Evolutionary conservation across 805 yeast genomes (phyloP).

Genomic region (Spathaspora boniae): DNA sequence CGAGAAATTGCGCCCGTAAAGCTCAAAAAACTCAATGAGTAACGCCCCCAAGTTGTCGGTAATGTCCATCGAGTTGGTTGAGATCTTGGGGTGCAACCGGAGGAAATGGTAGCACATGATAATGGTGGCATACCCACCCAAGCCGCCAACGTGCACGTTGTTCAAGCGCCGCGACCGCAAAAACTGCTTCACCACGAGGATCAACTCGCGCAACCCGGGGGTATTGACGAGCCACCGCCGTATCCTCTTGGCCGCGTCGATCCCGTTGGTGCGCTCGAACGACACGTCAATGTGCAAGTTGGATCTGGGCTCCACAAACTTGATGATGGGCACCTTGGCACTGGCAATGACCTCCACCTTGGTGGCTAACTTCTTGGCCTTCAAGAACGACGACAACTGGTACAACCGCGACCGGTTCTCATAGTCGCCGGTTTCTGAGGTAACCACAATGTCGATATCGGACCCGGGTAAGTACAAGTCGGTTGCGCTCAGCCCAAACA

Average conservation of each 20-base stretch:
- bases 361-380: constrained; percentile 58
- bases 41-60: constrained; percentile 79
- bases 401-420: constrained; percentile 66
- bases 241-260: constrained; percentile 77
- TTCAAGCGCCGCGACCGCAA: constrained; percentile 72
- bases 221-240: constrained; percentile 67
- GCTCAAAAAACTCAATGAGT: constrained; percentile 85
- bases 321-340: constrained; percentile 92
- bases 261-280: constrained; percentile 79
- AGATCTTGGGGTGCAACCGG: constrained; percentile 71
- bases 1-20: constrained; percentile 86
- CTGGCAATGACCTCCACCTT: constrained; percentile 81
- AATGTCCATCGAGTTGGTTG: constrained; percentile 63
- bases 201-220: constrained; percentile 81
- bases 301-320: constrained; percentile 72
- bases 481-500: constrained; percentile 93
- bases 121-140: constrained; percentile 93
- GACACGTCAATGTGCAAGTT: constrained; percentile 83
- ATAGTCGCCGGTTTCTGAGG: constrained; percentile 55
- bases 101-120: constrained; percentile 80
- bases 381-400: constrained; percentile 66
- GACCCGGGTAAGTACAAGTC: constrained; percentile 92
- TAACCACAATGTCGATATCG: constrained; percentile 89
- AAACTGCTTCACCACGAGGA: constrained; percentile 80
- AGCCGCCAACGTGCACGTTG: constrained; percentile 88